These are phyloP conservation scores for Trypanosoma lewisi DNA, from an alignment of 208 protist genomes.

Conservation along the genomic window DNA sequence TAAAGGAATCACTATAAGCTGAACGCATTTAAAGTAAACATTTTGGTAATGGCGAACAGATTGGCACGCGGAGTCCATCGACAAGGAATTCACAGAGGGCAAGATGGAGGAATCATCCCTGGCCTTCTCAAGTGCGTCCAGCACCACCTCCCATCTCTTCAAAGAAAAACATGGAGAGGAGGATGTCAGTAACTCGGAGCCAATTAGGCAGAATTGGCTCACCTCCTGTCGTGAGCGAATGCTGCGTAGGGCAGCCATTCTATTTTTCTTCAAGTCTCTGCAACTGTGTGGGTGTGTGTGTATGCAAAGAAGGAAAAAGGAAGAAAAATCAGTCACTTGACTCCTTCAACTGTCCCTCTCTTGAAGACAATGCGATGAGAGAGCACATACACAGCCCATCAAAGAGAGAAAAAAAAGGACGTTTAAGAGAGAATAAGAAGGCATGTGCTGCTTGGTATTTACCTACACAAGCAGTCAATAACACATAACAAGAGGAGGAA, in stretches of 20 bases:
- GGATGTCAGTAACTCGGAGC: conserved; percentile 13
- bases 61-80: background rate
- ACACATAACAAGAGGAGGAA: too few species aligned
- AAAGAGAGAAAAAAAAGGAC: background rate
- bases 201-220: conserved; percentile 15
- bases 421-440: background rate
- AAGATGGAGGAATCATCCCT: conserved; percentile 6
- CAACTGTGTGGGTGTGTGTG: background rate
- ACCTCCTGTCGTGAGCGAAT: conserved; percentile 17
- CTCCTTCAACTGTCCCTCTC: background rate
- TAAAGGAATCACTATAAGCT: conserved; percentile 28
- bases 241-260: conserved; percentile 24
- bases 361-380: background rate
- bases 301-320: too few species aligned
- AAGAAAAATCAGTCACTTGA: background rate
- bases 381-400: background rate
- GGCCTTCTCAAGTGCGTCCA: conserved; percentile 16
- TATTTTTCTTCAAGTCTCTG: background rate
- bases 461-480: too few species aligned
- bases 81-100: conserved; percentile 18
- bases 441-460: too few species aligned
- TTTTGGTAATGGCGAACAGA: conserved; percentile 44
- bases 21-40: conserved; percentile 29
- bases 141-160: conserved; percentile 7
- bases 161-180: conserved; percentile 9